Evolutionary conservation across 306 rosid species (phyloP).

Genomic region (Biancaea sappan): DNA sequence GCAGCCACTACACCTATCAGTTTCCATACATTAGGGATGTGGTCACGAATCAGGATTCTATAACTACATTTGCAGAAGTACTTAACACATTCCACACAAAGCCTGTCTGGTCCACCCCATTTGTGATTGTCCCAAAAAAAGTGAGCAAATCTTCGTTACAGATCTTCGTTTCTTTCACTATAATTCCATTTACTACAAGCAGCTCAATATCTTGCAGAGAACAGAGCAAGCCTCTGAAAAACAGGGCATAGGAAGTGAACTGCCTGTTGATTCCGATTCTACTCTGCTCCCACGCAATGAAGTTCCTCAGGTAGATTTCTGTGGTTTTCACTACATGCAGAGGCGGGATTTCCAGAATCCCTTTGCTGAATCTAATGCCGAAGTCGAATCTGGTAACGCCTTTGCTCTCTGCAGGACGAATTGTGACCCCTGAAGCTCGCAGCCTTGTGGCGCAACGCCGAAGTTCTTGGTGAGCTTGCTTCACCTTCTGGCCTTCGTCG

Average conservation of each 20-base stretch:
- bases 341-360: slow-evolving; percentile 35
- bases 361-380: slow-evolving; percentile 22
- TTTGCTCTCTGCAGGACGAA: background rate
- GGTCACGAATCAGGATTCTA: slow-evolving; percentile 22
- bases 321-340: no score
- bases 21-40: slow-evolving; percentile 37
- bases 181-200: slow-evolving; percentile 29
- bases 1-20: slow-evolving; percentile 31
- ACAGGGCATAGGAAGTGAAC: no score
- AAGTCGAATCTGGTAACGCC: slow-evolving; percentile 20
- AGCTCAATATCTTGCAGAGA: no score
- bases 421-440: slow-evolving; percentile 27
- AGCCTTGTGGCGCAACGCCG: slow-evolving; percentile 27
- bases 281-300: no score
- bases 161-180: slow-evolving; percentile 4
- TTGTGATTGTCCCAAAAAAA: slow-evolving; percentile 20
- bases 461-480: background rate
- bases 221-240: no score
- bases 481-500: background rate
- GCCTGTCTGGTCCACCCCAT: slow-evolving; percentile 29
- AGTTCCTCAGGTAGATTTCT: no score
- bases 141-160: slow-evolving; percentile 19
- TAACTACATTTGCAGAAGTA: slow-evolving; percentile 32
- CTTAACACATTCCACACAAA: slow-evolving; percentile 10
- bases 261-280: no score